Evolutionary conservation across 495 filamentous ascomycete genomes (phyloP), one percentile per base, ranked within the genome.

Genomic region (Niebla homalea): DNA sequence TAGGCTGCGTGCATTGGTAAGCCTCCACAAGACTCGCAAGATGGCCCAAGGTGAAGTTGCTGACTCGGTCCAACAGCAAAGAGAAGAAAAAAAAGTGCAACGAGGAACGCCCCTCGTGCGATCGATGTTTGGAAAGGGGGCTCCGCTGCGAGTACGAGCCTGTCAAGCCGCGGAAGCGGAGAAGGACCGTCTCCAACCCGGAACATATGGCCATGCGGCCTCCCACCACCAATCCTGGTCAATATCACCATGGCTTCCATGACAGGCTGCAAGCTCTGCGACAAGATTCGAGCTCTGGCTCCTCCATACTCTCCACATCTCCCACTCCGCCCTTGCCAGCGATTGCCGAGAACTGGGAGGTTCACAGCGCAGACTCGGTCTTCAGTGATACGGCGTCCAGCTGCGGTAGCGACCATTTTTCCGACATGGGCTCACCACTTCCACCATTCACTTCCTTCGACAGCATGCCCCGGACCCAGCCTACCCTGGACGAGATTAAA

Each of bases 41-140:
- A 15, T 21, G 11, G 16, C 29, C 45, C 16, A 3, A 18, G n/a
- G 42, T 46, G 55, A 23, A 58, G 10, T 43, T 44, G 32, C 29
- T 50, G 6, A 49, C 38, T 38, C 3, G 36, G 23, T 8, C 19
- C 2, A 15, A 26, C 45, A 74, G 72, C 58, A 76, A 75, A 54
- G 71, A 76, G 48, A 76, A 76, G 71, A 81, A 81, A 64, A 81
- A 81, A 61, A 81, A 81, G 65, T 81, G 78, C 57, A 77, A 81
- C 55, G 78, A 81, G 58, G 67, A 64, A 46, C 73, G 72, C 15
- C 78, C 78, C 2, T 63, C 69, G 49, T 81, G 78, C 60, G 66
- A 73, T 41, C 73, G 78, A 23, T 81, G 78, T 60, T 52, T 57
- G 25, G 77, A 80, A 60, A 70, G 71, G 41, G 64, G 66, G 14